Evolutionary conservation across 345 rosid genomes (phyloP).

Genomic region (Salix brachista): DNA sequence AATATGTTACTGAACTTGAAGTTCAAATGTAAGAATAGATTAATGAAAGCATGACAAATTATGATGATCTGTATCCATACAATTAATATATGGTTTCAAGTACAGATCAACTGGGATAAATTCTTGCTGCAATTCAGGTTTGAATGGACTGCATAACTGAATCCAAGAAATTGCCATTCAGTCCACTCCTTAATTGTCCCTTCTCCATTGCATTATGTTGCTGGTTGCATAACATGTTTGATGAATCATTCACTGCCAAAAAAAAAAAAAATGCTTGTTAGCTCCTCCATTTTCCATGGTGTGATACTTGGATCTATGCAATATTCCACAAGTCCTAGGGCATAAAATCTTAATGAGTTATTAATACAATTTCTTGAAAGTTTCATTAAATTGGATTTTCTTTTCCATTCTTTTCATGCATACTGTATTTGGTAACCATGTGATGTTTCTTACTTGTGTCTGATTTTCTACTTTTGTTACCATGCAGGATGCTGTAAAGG

Average conservation of each 20-base stretch:
- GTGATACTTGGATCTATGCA: not conserved
- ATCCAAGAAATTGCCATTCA: not conserved
- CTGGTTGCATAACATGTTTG: not conserved
- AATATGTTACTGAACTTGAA: not conserved
- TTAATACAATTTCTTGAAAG: not conserved
- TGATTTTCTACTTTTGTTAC: not conserved
- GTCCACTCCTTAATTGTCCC: not conserved
- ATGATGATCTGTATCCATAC: not conserved
- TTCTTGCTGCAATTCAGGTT: not conserved
- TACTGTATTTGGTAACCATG: not conserved
- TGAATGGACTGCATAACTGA: not conserved
- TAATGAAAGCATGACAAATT: not conserved
- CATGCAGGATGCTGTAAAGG: conserved; percentile 69
- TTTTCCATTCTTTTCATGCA: not conserved
- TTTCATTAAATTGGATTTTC: not conserved
- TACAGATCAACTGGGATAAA: not conserved
- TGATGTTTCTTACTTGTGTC: not conserved
- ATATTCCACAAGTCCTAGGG: not conserved
- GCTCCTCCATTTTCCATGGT: no score
- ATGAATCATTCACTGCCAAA: not conserved
- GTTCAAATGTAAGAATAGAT: not conserved
- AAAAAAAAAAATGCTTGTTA: not conserved
- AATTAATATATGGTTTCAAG: not conserved
- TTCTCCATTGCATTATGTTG: not conserved
- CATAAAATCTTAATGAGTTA: not conserved